Evolutionary conservation across 805 yeast species (phyloP).

Genomic region (Candida odintsovae): DNA sequence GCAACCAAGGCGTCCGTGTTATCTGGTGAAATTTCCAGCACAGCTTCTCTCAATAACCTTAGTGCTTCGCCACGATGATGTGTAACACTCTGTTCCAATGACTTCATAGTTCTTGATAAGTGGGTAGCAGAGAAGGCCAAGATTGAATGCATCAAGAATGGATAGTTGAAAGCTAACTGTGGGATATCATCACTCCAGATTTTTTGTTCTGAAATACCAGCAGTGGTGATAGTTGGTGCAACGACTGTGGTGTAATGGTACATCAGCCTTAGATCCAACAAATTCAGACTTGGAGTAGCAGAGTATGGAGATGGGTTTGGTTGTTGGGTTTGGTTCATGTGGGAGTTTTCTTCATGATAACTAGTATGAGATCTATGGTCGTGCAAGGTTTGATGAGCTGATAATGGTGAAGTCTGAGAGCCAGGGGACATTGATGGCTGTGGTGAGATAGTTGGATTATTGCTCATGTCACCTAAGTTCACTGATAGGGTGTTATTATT

Average conservation of each 20-base stretch:
- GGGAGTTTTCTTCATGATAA: slow-evolving; percentile 1
- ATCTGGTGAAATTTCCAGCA: slow-evolving; percentile 71
- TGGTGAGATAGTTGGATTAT: slow-evolving; percentile 26
- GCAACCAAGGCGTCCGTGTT: slow-evolving; percentile 94
- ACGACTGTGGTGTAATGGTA: slow-evolving; percentile 84
- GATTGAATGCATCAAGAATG: slow-evolving; percentile 88
- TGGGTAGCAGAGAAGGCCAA: slow-evolving; percentile 92
- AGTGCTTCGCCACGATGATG: slow-evolving; percentile 86
- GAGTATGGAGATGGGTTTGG: slow-evolving; percentile 19
- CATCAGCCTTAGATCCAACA: slow-evolving; percentile 65
- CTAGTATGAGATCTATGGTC: background rate
- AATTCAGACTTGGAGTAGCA: slow-evolving; percentile 44
- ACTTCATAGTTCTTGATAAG: slow-evolving; percentile 67
- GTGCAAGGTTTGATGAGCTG: slow-evolving; percentile 12
- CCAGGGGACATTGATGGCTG: slow-evolving; percentile 25
- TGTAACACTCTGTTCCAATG: slow-evolving; percentile 76
- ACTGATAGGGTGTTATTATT: slow-evolving; percentile 12
- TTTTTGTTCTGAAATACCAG: slow-evolving; percentile 80
- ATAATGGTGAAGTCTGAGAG: slow-evolving; percentile 19
- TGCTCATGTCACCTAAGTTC: slow-evolving; percentile 21
- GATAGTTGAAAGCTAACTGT: slow-evolving; percentile 77
- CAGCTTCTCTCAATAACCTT: slow-evolving; percentile 76
- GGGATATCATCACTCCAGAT: slow-evolving; percentile 91
- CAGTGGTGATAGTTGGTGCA: slow-evolving; percentile 81
- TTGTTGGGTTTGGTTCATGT: background rate